Percentiles rank a stretch among this genome's conserved stretches.
phyloP scores from a whole-genome alignment of 768 basidiomycete species.

The Auricularia auricula-judae region DNA sequence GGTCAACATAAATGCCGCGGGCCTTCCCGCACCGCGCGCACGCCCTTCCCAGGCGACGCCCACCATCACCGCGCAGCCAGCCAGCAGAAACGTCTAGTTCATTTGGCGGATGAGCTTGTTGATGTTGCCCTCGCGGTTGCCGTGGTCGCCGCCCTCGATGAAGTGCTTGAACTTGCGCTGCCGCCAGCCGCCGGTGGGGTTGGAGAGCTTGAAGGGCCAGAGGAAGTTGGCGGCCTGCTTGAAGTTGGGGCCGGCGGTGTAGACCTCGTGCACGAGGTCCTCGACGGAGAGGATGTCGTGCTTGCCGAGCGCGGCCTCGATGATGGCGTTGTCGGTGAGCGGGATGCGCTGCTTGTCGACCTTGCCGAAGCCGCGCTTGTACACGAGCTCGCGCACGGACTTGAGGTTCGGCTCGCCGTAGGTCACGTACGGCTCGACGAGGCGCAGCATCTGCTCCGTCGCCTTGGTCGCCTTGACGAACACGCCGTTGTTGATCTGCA shows the following conservation, averaged over 20 bases:
- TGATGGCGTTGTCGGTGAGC: slow-evolving; percentile 84
- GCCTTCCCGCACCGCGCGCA: not conserved
- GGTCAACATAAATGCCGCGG: not conserved
- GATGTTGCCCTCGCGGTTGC: slow-evolving; percentile 94
- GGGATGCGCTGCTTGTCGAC: slow-evolving; percentile 96
- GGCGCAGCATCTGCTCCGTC: slow-evolving; percentile 94
- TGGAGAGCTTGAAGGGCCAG: slow-evolving; percentile 99
- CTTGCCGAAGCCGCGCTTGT: slow-evolving; percentile 99
- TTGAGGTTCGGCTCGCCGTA: slow-evolving; percentile 98
- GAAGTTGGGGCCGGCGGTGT: slow-evolving; percentile 95
- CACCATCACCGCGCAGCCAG: not conserved
- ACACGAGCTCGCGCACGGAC: slow-evolving; percentile 91
- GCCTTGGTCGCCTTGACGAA: slow-evolving; percentile 96
- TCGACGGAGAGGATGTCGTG: slow-evolving; percentile 94
- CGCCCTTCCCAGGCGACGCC: not conserved
- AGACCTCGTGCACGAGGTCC: slow-evolving; percentile 95
- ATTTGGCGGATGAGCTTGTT: slow-evolving; percentile 95
- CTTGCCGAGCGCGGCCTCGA: slow-evolving; percentile 84
- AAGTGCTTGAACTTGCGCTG: slow-evolving; percentile 96
- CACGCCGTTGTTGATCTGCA: slow-evolving; percentile 99
- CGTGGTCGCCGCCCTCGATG: slow-evolving; percentile 93
- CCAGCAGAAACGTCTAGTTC: slow-evolving; percentile 41
- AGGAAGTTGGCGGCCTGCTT: slow-evolving; percentile 95
- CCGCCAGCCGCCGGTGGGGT: slow-evolving; percentile 98
- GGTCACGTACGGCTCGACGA: slow-evolving; percentile 94